Evolutionary conservation across 176 grass and related monocot genomes (phyloP).

Genomic region (Triticum urartu): DNA sequence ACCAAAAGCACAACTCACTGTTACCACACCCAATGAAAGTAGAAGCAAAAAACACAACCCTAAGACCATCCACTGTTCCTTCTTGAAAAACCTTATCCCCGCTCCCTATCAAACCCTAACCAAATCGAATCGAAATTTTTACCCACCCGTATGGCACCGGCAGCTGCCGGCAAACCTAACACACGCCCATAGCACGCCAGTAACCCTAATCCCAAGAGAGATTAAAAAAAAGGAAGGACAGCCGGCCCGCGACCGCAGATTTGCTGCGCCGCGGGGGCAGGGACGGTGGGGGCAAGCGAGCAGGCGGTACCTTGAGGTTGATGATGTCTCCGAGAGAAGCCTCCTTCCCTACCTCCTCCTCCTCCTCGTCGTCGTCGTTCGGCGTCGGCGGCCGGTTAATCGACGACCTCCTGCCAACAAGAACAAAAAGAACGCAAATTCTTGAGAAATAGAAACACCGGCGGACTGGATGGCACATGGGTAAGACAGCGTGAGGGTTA

Average conservation of each 20-base stretch:
- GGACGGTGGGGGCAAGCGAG: not conserved
- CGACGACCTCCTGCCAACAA: slow-evolving; percentile 72
- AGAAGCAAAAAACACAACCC: not conserved
- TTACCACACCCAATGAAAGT: slow-evolving; percentile 10
- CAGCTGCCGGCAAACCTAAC: not conserved
- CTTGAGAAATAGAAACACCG: not conserved
- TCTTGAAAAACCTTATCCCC: too few relatives aligned
- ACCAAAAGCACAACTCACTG: slow-evolving; percentile 36
- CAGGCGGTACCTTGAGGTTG: slow-evolving; percentile 75
- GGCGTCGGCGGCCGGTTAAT: slow-evolving; percentile 93
- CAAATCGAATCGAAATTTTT: slow-evolving; percentile 9
- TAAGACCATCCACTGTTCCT: not conserved
- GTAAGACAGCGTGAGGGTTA: not conserved
- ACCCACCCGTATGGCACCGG: not conserved
- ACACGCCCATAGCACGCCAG: not conserved
- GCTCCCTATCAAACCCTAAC: slow-evolving; percentile 33
- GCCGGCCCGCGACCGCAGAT: not conserved
- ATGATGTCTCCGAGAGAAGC: slow-evolving; percentile 76
- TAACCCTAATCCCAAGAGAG: not conserved
- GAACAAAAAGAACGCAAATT: not conserved
- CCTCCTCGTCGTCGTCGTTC: slow-evolving; percentile 54
- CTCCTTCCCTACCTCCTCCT: slow-evolving; percentile 67
- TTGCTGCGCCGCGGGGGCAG: not conserved
- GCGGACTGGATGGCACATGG: not conserved
- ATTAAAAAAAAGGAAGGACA: not conserved